Base-by-base conservation (phyloP, 345 rosid species). In the Dipteronia sinensis region DNA sequence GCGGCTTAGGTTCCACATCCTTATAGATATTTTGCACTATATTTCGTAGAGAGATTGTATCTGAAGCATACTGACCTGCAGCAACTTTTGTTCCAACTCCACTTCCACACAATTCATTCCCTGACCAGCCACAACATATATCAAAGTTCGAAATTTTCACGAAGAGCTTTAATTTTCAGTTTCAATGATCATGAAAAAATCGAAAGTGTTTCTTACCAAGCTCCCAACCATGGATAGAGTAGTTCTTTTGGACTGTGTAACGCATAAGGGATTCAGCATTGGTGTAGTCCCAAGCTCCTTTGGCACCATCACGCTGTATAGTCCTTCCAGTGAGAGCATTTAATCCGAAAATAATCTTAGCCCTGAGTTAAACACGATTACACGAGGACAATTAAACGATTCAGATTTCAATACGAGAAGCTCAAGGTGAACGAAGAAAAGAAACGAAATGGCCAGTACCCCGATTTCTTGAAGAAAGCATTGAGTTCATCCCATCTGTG, bases 11-110 rank as follows among this genome's bases (percentile, higher is more conserved):
- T 59, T 84, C 84, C 9, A 77, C 73, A 44, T 75, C 84, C 53
- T 65, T 78, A 72, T 94, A 96, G 59, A 83, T 87, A 1, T 76
- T 77, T 51, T 84, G 82, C 78, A 94, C 88, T 65, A 88, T 69
- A 34, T 88, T 81, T 42, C 78, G 75, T 34, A 94, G 78, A 78
- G 90, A 82, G 56, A 85, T 83, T 46, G 93, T 91, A 75, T 96
- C 98, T 2, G 74, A 73, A 67, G 91, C 94, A 78, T 96, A 96
- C 80, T 91, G 98, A 65, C 76, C 77, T 34, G 94, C 98, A 53
- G 93, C 67, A 77, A 94, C 85, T 74, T 88, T 84, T 49, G 94
- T 80, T 77, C 98, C 99, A 25, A 94, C 87, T 65, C 99, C 98
- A 59, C 53, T 72, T 74, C 97, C 97, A 74, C 97, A 63, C 85